Evolutionary conservation across 2,329 filamentous ascomycete species (phyloP), one percentile per base, ranked within the genome.

Genomic region (Didymella pomorum): DNA sequence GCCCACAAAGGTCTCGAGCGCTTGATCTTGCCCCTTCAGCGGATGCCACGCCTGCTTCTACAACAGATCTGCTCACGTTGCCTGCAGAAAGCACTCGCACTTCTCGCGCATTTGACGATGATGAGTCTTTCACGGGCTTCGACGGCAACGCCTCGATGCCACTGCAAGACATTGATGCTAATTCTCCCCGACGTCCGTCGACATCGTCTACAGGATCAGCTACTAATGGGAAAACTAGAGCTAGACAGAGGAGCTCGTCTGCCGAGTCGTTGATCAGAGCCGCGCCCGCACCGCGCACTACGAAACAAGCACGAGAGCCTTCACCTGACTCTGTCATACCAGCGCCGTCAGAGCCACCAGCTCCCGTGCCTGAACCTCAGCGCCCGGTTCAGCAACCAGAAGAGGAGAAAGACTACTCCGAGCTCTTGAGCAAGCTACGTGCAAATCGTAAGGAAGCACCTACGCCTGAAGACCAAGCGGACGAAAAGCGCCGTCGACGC

Each of bases 341-440:
- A 6, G 56, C 57, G 14, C 48, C 42, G 26, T 37, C 52, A 39
- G 59, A 68, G 37, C 58, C 56, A 29, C 28, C 66, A 31, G 67
- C 41, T 45, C 68, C 42, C 60, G 60, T 11, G 51, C 66, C 8
- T 29, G 65, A 26, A 23, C 55, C 49, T n/a, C 59, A 59, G 33
- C 46, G 47, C 20, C 35, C 39, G 10, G 33, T 60, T 4, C 56
- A 65, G 35, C 58, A 71, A 54, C 50, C 60, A 31, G 48, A 49
- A 45, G 64, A 63, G 48, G 69, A 72, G 52, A 72, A 70, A 25
- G 72, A 76, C 56, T 72, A 75, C 55, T 71, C 73, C 2, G 64
- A 62, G 21, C 68, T 76, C 2, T 66, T 76, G 44, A 66, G 70
- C 9, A 68, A 71, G 31, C 47, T 76, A 18, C 68, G 74, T 28